Evolutionary conservation across 345 rosid species (phyloP).

Genomic region (Toxicodendron radicans): DNA sequence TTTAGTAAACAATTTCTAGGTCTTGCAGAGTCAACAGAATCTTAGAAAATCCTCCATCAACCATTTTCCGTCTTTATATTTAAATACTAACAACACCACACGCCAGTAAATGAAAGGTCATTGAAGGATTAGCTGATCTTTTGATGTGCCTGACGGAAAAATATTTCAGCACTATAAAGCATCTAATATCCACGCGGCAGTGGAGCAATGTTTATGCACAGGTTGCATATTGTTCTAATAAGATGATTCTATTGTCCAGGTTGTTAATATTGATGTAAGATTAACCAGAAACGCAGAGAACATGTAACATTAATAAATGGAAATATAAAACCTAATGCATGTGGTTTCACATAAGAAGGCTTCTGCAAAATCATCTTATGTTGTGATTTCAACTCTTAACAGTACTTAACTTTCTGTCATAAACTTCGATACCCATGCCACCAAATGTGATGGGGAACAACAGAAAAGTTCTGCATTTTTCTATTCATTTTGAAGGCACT

Average conservation of each 20-base stretch:
- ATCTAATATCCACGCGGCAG: background rate
- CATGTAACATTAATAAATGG: background rate
- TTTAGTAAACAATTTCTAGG: background rate
- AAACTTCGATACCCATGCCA: background rate
- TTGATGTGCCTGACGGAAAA: background rate
- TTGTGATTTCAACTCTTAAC: background rate
- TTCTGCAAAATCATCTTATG: background rate
- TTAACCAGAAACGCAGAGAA: background rate
- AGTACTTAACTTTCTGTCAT: background rate
- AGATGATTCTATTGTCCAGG: background rate
- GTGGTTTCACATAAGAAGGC: too few species aligned
- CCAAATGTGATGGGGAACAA: background rate
- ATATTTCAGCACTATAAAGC: background rate
- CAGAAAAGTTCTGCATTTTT: background rate
- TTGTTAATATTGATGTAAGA: background rate
- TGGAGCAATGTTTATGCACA: background rate
- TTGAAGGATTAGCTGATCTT: too few species aligned
- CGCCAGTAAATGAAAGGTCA: too few species aligned
- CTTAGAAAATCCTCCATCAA: too few species aligned
- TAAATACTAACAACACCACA: too few species aligned
- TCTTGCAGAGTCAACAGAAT: background rate
- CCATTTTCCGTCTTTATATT: too few species aligned
- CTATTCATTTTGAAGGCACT: background rate
- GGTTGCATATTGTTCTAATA: background rate
- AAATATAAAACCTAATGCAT: background rate